Conservation (phyloP, 2,329 filamentous ascomycete species). For the Fusarium buxicola region DNA sequence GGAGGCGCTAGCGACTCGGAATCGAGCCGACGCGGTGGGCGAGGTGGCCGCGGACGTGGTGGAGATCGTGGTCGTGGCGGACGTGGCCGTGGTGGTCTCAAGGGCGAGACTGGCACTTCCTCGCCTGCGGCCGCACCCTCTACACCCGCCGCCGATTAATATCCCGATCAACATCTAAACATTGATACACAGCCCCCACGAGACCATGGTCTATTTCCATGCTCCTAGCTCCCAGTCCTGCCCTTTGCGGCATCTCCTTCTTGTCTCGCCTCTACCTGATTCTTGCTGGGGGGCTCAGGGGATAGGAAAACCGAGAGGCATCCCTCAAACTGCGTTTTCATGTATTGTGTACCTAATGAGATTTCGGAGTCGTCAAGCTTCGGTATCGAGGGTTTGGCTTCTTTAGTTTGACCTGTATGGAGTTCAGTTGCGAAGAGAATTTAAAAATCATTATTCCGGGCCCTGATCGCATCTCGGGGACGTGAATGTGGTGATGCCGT, state of each 20-base stretch:
- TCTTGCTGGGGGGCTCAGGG: conserved; percentile 33
- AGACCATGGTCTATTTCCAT: conserved; percentile 28
- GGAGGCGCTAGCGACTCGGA: conserved; percentile 79
- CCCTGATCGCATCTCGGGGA: conserved; percentile 37
- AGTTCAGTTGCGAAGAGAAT: conserved; percentile 49
- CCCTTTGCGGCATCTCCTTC: conserved; percentile 35
- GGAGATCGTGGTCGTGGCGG: conserved; percentile 68
- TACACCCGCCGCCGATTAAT: conserved; percentile 58
- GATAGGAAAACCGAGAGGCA: conserved; percentile 41
- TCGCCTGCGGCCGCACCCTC: conserved; percentile 66
- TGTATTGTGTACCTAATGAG: conserved; percentile 55
- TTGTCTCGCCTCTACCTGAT: conserved; percentile 40
- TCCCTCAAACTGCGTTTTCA: conserved; percentile 43
- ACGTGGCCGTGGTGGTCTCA: conserved; percentile 67
- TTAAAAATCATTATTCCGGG: conserved; percentile 46
- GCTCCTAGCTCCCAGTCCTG: conserved; percentile 30
- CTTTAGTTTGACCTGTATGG: conserved; percentile 49
- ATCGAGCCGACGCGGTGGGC: conserved; percentile 66
- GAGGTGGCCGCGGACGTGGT: conserved; percentile 69
- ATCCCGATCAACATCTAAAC: conserved; percentile 22
- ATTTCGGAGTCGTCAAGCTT: conserved; percentile 46
- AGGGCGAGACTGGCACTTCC: conserved; percentile 67
- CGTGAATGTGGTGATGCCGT: conserved; percentile 34
- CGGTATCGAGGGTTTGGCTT: conserved; percentile 47
- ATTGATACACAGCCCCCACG: conserved; percentile 28